Evolutionary conservation across 805 yeast species (phyloP).

Genomic region (Starmerella stellata): DNA sequence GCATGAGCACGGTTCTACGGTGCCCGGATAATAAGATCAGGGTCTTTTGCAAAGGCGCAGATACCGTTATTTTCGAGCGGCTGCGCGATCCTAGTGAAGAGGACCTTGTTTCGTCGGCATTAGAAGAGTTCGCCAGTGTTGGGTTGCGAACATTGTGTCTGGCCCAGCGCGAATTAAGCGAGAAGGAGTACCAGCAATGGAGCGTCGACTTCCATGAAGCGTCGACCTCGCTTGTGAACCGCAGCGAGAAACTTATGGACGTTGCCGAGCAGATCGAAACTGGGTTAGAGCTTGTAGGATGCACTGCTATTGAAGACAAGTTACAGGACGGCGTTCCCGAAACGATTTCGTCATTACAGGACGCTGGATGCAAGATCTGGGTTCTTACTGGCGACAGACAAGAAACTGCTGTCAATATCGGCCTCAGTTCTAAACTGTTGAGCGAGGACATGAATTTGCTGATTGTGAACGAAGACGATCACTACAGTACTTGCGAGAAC

Average conservation of each 20-base stretch:
- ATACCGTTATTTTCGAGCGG: slow-evolving; percentile 82
- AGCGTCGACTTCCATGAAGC: slow-evolving; percentile 50
- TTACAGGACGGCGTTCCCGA: slow-evolving; percentile 97
- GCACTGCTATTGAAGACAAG: slow-evolving; percentile 96
- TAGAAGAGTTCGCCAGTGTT: slow-evolving; percentile 92
- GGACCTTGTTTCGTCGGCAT: slow-evolving; percentile 69
- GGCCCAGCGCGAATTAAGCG: slow-evolving; percentile 65
- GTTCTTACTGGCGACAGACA: slow-evolving; percentile 96
- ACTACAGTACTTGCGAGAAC: slow-evolving; percentile 59
- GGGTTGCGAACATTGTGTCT: slow-evolving; percentile 90
- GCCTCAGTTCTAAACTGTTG: slow-evolving; percentile 87
- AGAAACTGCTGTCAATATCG: slow-evolving; percentile 95
- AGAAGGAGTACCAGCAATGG: slow-evolving; percentile 65
- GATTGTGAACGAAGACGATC: slow-evolving; percentile 70
- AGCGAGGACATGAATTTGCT: slow-evolving; percentile 92
- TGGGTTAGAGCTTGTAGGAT: slow-evolving; percentile 68
- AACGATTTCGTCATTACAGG: slow-evolving; percentile 83
- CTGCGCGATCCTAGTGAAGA: slow-evolving; percentile 29
- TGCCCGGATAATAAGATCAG: slow-evolving; percentile 87
- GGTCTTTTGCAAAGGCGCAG: slow-evolving; percentile 92
- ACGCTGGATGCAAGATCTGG: slow-evolving; percentile 96
- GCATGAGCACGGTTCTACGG: slow-evolving; percentile 90
- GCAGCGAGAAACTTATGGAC: slow-evolving; percentile 60
- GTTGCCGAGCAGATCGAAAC: slow-evolving; percentile 80
- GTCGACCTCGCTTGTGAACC: slow-evolving; percentile 56